phyloP scores from a whole-genome alignment of 805 yeast genomes.

The Ogataea ramenticola region DNA sequence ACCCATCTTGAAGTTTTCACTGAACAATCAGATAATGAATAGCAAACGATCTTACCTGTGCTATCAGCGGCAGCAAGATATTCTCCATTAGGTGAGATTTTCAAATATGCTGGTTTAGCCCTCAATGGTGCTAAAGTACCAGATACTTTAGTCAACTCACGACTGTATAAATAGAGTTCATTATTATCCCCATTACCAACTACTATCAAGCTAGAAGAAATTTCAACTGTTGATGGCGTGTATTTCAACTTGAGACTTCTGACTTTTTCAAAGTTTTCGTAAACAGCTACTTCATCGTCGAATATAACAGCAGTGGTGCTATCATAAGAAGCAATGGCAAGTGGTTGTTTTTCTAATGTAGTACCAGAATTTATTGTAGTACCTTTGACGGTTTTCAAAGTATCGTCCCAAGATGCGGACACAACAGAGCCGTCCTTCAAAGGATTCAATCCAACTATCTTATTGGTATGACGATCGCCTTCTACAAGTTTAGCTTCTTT shows the following conservation, averaged over 20 bases:
- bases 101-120: conserved; percentile 54
- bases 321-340: conserved; percentile 30
- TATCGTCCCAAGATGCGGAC: conserved; percentile 82
- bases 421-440: conserved; percentile 24
- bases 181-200: conserved; percentile 40
- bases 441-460: conserved; percentile 46
- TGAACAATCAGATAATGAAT: conserved; percentile 42
- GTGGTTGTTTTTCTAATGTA: conserved; percentile 42
- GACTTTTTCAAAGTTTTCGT: conserved; percentile 24
- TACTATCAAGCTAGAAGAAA: conserved; percentile 36
- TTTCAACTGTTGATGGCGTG: conserved; percentile 39
- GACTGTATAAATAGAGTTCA: conserved; percentile 32
- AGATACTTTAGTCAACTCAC: conserved; percentile 6
- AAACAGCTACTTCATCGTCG: conserved; percentile 32
- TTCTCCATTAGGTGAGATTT: conserved; percentile 64
- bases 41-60: conserved; percentile 80
- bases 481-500: conserved; percentile 30
- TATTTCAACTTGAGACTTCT: conserved; percentile 26
- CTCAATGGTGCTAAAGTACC: conserved; percentile 37
- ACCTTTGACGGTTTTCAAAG: conserved; percentile 35
- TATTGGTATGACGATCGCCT: conserved; percentile 53
- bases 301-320: conserved; percentile 36
- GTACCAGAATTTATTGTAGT: conserved; percentile 21
- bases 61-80: conserved; percentile 80
- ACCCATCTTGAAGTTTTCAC: conserved; percentile 89